Base-by-base conservation (phyloP, 768 basidiomycete genomes). In the Ramaria sp. region DNA sequence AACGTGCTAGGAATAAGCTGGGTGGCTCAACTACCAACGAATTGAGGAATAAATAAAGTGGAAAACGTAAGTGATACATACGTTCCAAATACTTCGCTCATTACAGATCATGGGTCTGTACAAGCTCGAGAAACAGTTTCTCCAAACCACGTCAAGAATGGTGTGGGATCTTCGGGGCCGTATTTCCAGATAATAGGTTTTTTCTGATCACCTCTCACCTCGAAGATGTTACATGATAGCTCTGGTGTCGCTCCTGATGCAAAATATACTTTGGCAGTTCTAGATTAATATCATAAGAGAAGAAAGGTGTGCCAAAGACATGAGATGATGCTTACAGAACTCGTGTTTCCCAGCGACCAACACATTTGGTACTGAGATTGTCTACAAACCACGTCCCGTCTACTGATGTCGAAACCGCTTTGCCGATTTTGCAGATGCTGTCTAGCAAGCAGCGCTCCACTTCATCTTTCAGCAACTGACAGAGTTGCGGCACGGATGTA, bases 311-410 rank as follows among this genome's bases (percentile, higher is more conserved):
- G n/a, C 1, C 20, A 34, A 55, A 24, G 32, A 4, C 13, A 34
- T 34, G 13, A 13, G 22, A 43, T n/a, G 16, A 39, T 18, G 76
- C 86, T 65, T 61, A 88, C 88, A 88, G 58, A 18, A 83, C 79
- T 58, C 78, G 81, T 3, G 85, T 83, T 59, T 88, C 87, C 87
- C 88, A 89, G 61, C 85, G 74, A 6, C 85, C 88, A 22, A 90
- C 77, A 20, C 70, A 70, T 50, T 72, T 66, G 42, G 82, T 81
- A 55, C 79, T 78, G 52, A 83, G 75, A 43, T 78, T 63, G 60
- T 91, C 88, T 24, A 89, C 79, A 58, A 90, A 85, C 88, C 88
- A 91, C 1, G 79, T 81, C 13, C 82, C 76, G 24, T 69, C 69
- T 20, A 71, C 65, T 43, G 58, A 61, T 34, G 73, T 82, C 43